phyloP scores from a whole-genome alignment of 1,139 yeast species.

The Entelexis paramagnoliae region DNA sequence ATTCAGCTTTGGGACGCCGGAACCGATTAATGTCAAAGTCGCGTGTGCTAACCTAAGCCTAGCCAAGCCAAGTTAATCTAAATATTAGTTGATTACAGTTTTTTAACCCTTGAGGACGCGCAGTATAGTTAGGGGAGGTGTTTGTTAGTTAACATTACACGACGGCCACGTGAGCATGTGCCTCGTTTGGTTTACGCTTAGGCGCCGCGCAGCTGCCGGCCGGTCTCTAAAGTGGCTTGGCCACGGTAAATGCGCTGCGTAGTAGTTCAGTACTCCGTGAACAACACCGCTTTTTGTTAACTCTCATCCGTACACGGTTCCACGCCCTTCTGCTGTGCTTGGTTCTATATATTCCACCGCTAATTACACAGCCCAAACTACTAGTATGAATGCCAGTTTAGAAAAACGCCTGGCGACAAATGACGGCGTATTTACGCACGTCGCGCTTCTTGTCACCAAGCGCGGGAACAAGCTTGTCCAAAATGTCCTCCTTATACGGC shows the following conservation, averaged over 20 bases:
- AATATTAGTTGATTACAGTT: neutral
- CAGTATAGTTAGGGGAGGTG: neutral
- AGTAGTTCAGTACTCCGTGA: no score
- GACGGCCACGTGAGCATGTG: neutral
- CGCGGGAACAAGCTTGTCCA: constrained; percentile 41
- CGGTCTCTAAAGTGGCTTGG: no score
- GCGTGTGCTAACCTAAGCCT: neutral
- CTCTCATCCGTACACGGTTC: no score
- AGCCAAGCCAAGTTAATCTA: neutral
- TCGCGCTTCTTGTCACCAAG: constrained; percentile 67
- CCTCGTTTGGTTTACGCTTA: neutral
- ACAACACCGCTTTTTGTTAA: no score
- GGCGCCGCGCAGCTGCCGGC: no score
- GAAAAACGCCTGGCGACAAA: constrained; percentile 64
- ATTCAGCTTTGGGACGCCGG: neutral
- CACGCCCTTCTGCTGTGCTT: no score
- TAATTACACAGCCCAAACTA: no score
- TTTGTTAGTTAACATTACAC: neutral
- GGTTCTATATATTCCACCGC: no score
- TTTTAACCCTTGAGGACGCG: neutral
- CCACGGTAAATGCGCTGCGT: no score
- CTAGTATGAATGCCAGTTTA: no score
- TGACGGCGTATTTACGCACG: constrained; percentile 66
- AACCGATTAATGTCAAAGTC: neutral
- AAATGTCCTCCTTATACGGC: constrained; percentile 41